These are phyloP conservation scores for Irpex sp. DNA, from an alignment of 1,284 basidiomycete genomes.

Conservation along the genomic window DNA sequence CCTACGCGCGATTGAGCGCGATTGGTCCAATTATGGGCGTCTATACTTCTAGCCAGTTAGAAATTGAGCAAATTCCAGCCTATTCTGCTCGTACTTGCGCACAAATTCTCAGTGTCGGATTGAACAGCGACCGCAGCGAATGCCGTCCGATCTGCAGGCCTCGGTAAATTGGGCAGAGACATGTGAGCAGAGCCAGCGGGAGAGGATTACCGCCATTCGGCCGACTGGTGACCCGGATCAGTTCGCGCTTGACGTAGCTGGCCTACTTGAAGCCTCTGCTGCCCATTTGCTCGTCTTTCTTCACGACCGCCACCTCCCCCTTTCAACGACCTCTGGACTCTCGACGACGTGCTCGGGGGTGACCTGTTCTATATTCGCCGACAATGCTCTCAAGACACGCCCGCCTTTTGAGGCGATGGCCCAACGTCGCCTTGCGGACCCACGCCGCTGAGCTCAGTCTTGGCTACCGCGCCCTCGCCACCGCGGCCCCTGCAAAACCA, in stretches of 20 bases:
- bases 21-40: no score
- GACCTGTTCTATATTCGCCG: conserved; percentile 3
- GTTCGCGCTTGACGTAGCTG: conserved; percentile 4
- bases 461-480: conserved; percentile 39
- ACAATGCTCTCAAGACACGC: conserved; percentile 16
- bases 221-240: conserved; percentile 9
- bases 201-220: background rate
- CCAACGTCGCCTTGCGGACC: conserved; percentile 16
- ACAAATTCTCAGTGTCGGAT: background rate
- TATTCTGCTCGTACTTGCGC: no score
- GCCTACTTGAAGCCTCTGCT: conserved; percentile 3
- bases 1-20: background rate
- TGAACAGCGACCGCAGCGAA: background rate
- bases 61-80: no score
- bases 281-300: conserved; percentile 1
- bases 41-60: no score
- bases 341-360: conserved; percentile 9
- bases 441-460: conserved; percentile 12
- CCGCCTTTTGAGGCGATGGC: conserved; percentile 17
- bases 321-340: conserved; percentile 1
- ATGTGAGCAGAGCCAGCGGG: background rate
- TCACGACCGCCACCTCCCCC: conserved; percentile 11
- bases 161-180: background rate
- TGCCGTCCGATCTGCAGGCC: background rate
- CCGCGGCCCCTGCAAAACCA: conserved; percentile 48